A percentile compares a stretch with the other conserved stretches of the same genome.
phyloP scores from a whole-genome alignment of 495 filamentous ascomycete genomes.

The Neurospora discreta region DNA sequence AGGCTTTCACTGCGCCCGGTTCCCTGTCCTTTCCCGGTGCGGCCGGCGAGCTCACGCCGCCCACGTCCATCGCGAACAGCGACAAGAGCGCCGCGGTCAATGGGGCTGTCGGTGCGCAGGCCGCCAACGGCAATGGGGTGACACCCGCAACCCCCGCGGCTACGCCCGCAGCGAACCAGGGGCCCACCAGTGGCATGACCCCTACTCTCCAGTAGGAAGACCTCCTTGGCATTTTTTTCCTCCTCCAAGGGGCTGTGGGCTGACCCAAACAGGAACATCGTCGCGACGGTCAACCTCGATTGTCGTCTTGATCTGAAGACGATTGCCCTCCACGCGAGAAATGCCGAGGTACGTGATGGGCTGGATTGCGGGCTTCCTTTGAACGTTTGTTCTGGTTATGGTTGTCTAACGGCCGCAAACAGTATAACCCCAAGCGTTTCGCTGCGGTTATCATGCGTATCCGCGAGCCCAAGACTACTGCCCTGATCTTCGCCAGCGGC shows the following conservation, averaged over 20 bases:
- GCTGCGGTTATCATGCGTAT: conserved; percentile 99
- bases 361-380: conserved; percentile 7
- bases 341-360: conserved; percentile 56
- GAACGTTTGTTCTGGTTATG: conserved; percentile 25
- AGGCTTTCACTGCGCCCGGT: conserved; percentile 79
- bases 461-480: conserved; percentile 96
- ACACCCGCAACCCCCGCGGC: conserved; percentile 92
- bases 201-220: conserved; percentile 95
- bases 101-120: conserved; percentile 47
- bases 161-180: conserved; percentile 68
- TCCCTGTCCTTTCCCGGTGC: conserved; percentile 86
- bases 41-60: conserved; percentile 69
- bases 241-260: conserved; percentile 31
- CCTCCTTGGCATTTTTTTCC: conserved; percentile 24
- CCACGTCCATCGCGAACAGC: conserved; percentile 42
- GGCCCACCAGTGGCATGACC: conserved; percentile 76
- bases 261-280: conserved; percentile 88
- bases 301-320: conserved; percentile 98
- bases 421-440: conserved; percentile 68
- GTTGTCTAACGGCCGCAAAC: conserved; percentile 22
- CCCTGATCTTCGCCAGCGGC: conserved; percentile 92
- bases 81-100: conserved; percentile 37
- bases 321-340: conserved; percentile 94
- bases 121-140: conserved; percentile 65
- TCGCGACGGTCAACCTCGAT: conserved; percentile 97